Percentiles rank a stretch among this genome's conserved stretches.
Evolutionary conservation across 225 moss, liverwort and hornwort genomes (phyloP).

Genomic region (Antitrichia curtipendula): DNA sequence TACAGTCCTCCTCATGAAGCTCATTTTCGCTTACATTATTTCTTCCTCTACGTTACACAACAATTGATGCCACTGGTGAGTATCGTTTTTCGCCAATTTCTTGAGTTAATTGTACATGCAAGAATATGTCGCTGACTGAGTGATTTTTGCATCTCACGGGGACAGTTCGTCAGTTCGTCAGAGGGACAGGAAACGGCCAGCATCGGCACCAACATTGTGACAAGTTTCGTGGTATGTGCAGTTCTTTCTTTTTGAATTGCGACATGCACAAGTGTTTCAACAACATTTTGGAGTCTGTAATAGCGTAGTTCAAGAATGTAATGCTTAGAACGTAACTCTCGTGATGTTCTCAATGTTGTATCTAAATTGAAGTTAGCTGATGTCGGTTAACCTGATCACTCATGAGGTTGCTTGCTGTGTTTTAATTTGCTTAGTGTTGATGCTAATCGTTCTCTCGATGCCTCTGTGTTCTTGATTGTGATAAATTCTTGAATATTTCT

Average conservation of each 20-base stretch:
- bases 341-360: too few relatives aligned
- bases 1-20: neutral
- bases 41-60: neutral
- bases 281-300: too few relatives aligned
- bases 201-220: neutral
- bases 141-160: neutral
- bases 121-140: neutral
- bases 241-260: neutral
- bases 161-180: neutral
- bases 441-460: neutral
- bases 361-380: too few relatives aligned
- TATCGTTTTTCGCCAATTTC: neutral
- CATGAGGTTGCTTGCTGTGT: neutral
- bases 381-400: neutral
- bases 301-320: too few relatives aligned
- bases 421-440: neutral
- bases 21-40: neutral
- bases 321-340: too few relatives aligned
- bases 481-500: neutral
- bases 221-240: neutral
- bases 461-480: neutral
- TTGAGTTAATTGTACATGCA: neutral
- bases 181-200: neutral
- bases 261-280: neutral
- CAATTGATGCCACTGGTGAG: neutral